Base-by-base conservation (phyloP, 169 alveolate genomes). In the Eimeria maxima region DNA sequence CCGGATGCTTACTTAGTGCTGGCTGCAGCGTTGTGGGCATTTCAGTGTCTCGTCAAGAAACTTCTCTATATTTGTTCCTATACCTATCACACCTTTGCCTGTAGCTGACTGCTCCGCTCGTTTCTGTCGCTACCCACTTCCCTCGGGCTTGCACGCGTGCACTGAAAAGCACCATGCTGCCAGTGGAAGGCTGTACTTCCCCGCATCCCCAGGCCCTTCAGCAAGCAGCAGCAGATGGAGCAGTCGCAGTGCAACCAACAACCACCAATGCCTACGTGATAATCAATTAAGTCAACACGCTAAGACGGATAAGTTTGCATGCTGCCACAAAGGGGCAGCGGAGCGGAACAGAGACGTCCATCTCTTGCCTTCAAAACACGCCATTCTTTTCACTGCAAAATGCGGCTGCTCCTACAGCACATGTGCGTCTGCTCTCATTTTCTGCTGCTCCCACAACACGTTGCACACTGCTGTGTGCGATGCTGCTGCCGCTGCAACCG, bases 401-500 rank as follows among this genome's bases (percentile, higher is more conserved):
- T 83, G 91, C 74, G 55, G 45, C 50, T 83, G 91, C 91, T 14
- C 76, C 18, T 83, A 50, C 74, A 27, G 91, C 91, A n/a, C 88
- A 24, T n/a, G 67, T 44, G 38, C 88, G 67, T 47, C 88, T 78
- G 88, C 65, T 50, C 88, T 67, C 24, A 22, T 50, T 78, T 45
- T 38, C 88, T 78, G 67, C 65, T 78, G 60, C 88, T 73, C 88
- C 22, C 65, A 45, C 88, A 78, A 45, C 16, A 73, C 55, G 45
- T 47, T 44, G 3, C 87, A 78, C 22, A 78, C 88, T 45, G 67
- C 60, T 78, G 88, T 67, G 47, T 45, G 88, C 88, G 88, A 45
- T 78, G 27, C 88, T 78, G 88, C 88, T 78, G 88, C 88, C 65
- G 27, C 88, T 78, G 88, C 88, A 45, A 67, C 88, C 65, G 60